phyloP scores from a whole-genome alignment of 352 stramenopile species.

The Globisporangium irregulare region DNA sequence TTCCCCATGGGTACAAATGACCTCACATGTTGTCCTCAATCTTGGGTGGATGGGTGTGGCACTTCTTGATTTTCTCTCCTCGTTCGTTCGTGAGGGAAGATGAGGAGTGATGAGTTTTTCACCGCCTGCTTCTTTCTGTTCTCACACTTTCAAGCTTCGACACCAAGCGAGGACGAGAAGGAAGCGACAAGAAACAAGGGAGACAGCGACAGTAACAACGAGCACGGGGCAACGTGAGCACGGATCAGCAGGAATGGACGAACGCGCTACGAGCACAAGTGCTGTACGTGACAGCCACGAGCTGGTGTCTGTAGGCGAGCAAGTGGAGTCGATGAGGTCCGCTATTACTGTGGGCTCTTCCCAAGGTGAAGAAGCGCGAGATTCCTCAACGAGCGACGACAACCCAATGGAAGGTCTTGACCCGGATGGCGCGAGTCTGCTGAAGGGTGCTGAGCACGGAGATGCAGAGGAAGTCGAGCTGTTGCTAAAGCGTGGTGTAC shows the following conservation, averaged over 20 bases:
- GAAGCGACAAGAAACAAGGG: neutral
- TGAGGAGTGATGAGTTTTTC: too few species aligned
- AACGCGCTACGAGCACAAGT: neutral
- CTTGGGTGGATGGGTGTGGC: too few species aligned
- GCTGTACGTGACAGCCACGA: neutral
- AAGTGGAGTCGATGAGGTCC: neutral
- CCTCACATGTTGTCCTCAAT: too few species aligned
- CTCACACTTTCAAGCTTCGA: neutral
- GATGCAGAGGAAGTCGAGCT: neutral
- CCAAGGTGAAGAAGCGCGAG: neutral
- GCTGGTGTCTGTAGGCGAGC: too few species aligned
- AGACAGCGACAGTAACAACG: neutral
- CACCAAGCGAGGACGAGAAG: neutral
- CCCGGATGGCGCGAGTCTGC: neutral
- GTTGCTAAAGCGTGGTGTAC: neutral
- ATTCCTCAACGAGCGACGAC: neutral
- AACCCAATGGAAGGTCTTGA: neutral
- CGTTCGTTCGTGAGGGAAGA: too few species aligned
- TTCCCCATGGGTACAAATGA: too few species aligned
- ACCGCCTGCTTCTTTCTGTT: too few species aligned
- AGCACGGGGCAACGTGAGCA: too few species aligned
- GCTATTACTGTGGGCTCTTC: neutral
- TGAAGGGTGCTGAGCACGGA: neutral
- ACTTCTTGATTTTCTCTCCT: too few species aligned
- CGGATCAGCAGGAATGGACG: neutral